phyloP scores from a whole-genome alignment of 371 early-diverging fungal species.

The Mucor irregularis region DNA sequence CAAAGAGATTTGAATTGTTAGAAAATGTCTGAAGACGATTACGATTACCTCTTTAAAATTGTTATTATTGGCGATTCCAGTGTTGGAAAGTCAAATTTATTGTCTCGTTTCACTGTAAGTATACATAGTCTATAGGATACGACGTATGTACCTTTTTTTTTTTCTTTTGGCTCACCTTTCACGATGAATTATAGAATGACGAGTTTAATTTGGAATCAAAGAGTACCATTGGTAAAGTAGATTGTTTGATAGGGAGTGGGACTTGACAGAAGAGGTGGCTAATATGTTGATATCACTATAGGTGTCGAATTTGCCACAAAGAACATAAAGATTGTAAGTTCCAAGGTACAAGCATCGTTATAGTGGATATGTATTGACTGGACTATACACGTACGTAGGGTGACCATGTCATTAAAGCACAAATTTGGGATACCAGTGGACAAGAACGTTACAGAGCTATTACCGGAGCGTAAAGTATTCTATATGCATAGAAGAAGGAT shows the following conservation, averaged over 20 bases:
- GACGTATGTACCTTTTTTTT: not conserved
- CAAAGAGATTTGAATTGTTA: not conserved
- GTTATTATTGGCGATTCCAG: constrained; percentile 49
- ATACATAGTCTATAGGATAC: not conserved
- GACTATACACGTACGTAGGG: too few species aligned
- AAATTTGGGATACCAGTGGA: constrained; percentile 91
- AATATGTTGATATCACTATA: not conserved
- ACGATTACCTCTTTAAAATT: constrained; percentile 54
- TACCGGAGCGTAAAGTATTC: constrained; percentile 54
- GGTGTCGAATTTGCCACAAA: constrained; percentile 59
- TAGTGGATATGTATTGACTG: not conserved
- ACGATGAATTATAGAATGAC: constrained; percentile 58
- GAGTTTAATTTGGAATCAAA: constrained; percentile 97
- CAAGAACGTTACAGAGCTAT: constrained; percentile 81
- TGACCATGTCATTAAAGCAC: constrained; percentile 64
- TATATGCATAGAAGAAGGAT: not conserved
- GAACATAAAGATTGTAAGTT: constrained; percentile 42
- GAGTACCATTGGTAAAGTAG: constrained; percentile 87
- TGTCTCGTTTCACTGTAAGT: constrained; percentile 44
- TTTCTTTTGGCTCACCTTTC: not conserved
- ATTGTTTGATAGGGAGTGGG: constrained; percentile 85
- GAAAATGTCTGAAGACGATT: constrained; percentile 37
- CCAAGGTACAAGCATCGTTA: constrained; percentile 37
- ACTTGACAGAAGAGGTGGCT: constrained; percentile 95
- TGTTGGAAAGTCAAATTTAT: constrained; percentile 49